Conservation (phyloP, 2,329 filamentous ascomycete species). For the Sphaerulina populicola region DNA sequence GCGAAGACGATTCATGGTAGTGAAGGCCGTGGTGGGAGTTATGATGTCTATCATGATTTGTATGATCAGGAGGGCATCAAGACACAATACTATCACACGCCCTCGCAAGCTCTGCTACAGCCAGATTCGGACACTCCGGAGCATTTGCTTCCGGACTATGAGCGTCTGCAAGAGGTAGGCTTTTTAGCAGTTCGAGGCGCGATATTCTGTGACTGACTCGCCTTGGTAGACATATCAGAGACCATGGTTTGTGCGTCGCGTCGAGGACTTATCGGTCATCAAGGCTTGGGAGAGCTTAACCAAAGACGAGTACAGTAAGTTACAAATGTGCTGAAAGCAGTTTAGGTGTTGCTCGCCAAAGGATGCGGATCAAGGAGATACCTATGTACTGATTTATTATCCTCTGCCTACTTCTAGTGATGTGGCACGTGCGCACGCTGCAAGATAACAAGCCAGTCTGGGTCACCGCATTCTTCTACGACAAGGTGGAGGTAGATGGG, state of each 20-base stretch:
- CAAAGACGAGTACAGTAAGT: not conserved
- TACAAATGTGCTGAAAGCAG: no score
- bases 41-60: slow-evolving; percentile 5
- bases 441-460: not conserved
- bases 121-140: not conserved
- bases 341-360: no score
- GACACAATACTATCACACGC: not conserved
- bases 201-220: no score
- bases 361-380: not conserved
- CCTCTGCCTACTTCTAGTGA: not conserved
- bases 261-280: slow-evolving; percentile 1
- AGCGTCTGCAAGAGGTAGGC: slow-evolving; percentile 1
- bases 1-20: not conserved
- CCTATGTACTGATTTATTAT: not conserved
- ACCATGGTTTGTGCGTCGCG: slow-evolving; percentile 1
- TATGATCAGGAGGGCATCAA: not conserved
- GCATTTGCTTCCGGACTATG: not conserved
- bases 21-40: not conserved
- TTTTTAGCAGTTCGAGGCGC: no score
- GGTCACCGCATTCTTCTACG: slow-evolving; percentile 1
- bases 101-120: not conserved
- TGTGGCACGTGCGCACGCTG: not conserved
- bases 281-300: slow-evolving; percentile 4
- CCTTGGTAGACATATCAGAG: not conserved
- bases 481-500: not conserved